A percentile compares a stretch with the other conserved stretches of the same genome.
Evolutionary conservation across 306 rosid species (phyloP).

Genomic region (Begonia fuchsioides): DNA sequence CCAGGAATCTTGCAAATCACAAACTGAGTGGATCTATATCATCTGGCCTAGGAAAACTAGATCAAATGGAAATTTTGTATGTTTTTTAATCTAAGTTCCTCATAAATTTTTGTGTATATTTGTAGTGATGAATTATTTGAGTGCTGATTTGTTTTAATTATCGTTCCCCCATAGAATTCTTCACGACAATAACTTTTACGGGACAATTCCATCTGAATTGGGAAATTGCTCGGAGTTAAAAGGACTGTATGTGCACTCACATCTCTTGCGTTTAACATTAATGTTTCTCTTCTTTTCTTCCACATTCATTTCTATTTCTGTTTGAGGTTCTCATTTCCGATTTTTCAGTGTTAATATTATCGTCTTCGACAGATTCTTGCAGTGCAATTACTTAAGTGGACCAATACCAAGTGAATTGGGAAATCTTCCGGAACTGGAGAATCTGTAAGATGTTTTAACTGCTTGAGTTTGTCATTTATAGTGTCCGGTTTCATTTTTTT

Average conservation of each 20-base stretch:
- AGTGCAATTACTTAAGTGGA: constrained; percentile 93
- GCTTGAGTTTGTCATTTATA: too few relatives aligned
- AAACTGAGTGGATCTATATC: constrained; percentile 73
- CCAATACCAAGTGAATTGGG: constrained; percentile 72
- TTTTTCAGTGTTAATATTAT: too few relatives aligned
- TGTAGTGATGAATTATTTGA: constrained; percentile 1
- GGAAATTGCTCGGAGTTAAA: constrained; percentile 78
- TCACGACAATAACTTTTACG: constrained; percentile 68
- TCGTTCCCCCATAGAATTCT: constrained; percentile 51
- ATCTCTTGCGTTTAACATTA: constrained; percentile 7
- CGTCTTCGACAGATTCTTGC: constrained; percentile 60
- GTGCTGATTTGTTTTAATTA: constrained; percentile 15
- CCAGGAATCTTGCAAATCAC: constrained; percentile 61
- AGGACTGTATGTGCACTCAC: constrained; percentile 43
- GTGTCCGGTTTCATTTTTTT: too few relatives aligned
- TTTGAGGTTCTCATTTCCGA: constrained; percentile 1
- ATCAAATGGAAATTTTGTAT: constrained; percentile 63
- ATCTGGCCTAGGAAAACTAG: constrained; percentile 84
- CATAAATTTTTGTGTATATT: too few relatives aligned
- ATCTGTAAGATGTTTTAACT: constrained; percentile 54
- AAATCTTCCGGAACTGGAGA: constrained; percentile 54
- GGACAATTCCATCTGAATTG: constrained; percentile 78
- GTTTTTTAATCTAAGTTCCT: constrained; percentile 12
- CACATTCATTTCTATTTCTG: constrained; percentile 5
- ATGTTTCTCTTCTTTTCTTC: too few relatives aligned